Base-by-base conservation (phyloP, 2,329 filamentous ascomycete species). In the Pestalotiopsis sp. region DNA sequence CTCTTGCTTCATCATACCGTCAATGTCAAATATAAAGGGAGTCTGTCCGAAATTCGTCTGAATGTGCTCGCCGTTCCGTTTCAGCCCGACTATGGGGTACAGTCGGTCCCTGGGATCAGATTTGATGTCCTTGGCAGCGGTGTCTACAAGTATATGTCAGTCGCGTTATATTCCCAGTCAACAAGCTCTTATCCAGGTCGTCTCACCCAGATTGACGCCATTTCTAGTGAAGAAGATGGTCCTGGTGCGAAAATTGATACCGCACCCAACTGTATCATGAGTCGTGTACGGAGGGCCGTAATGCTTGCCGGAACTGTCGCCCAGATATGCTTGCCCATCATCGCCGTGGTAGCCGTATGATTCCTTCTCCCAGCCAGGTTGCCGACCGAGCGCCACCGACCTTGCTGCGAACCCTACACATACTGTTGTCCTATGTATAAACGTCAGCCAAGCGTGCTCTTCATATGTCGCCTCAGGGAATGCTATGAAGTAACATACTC, bases 21-120 rank as follows among this genome's bases (percentile, higher is more conserved):
- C 93, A 73, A 99, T 98, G 78, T 98, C 93, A 81, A 92, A 99
- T 59, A 93, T 87, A 79, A 98, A 98, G 3, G 92, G 92, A 66
- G 87, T 88, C 79, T 91, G 89, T 61, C 90, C 90, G 80, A 92
- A 92, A 75, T 92, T 92, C 72, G 85, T 87, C 69, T 84, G 81
- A 68, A 92, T 77, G 72, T 88, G 85, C 74, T 92, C 90, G 59
- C 88, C 88, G 0, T 85, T 79, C 75, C 87, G 90, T 76, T 91
- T 92, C 66, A 92, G 82, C n/a, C 90, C 90, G 27, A 92, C 82
- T 0, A 85, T 83, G 23, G 90, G 90, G 76, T 90, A 95, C n/a
- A 93, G 78, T 75, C 31, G 31, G 31, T 36, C 31, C 31, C 31
- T 36, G 31, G 31, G 31, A 36, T 88, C 87, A 12, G 87, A 86